Evolutionary conservation across 306 rosid genomes (phyloP), one percentile per base, ranked within the genome.

Genomic region (Cucumis cinereus): DNA sequence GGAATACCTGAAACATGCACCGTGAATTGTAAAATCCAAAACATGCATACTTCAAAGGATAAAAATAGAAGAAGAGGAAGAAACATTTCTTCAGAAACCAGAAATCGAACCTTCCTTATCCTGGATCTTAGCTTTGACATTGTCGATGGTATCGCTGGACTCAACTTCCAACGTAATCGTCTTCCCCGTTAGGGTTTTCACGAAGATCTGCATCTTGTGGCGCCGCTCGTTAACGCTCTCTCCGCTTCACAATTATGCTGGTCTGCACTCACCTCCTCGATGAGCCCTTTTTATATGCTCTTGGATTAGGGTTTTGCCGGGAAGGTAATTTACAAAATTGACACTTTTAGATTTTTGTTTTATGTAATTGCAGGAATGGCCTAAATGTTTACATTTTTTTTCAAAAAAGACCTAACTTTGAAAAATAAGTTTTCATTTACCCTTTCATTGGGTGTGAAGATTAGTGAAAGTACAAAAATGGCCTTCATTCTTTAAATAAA

Each of bases 91-190:
- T 23, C 3, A 12, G 9, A 45, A 70, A 47, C 23, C 36, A 41
- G 57, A 26, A 4, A 17, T 4, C 26, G 12, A 38, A 87, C 98
- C 98, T 87, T 93, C 98, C 84, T 93, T 93, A 90, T 93, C 98
- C 79, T 93, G 98, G 79, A 93, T 93, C 88, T 93, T 93, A 9
- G 97, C 79, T 79, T 93, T 93, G 38, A 93, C 98, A 81, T 93
- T 93, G 33, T 93, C 98, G 40, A 93, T 93, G 58, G 98, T 93
- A 61, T 93, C 98, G 72, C 97, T 91, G 60, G 97, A 91, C 82
- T 93, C 98, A 60, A 93, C 98, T 92, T 93, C 98, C n/a, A 93
- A 96, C 79, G 98, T 93, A 81, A 93, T 93, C 74, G 98, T 93
- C 92, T 93, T 93, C 77, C 98, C 98, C 1, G 98, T 93, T 3